phyloP scores from a whole-genome alignment of 129 eudicot species.

The Helianthus annuus region DNA sequence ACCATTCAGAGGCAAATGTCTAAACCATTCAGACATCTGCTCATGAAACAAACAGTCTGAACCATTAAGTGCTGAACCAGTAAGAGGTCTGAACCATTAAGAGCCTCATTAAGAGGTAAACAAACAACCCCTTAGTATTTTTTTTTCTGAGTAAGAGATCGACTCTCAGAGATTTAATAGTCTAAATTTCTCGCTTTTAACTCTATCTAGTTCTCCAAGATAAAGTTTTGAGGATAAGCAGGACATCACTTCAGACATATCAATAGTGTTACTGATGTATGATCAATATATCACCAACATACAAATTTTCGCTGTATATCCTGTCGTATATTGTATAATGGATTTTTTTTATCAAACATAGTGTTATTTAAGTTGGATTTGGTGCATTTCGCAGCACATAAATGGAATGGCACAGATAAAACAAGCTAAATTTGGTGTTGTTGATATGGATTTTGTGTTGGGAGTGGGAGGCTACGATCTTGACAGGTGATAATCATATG shows the following conservation, averaged over 20 bases:
- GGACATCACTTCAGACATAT: neutral
- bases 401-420: constrained; percentile 89
- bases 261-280: neutral
- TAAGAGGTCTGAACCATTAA: too few species aligned
- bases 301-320: neutral
- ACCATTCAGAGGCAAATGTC: too few species aligned
- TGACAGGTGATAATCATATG: constrained; percentile 63
- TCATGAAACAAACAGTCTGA: too few species aligned
- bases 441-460: constrained; percentile 90
- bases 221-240: neutral
- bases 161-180: neutral
- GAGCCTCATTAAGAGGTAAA: too few species aligned
- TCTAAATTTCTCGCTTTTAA: neutral
- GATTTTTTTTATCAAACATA: neutral
- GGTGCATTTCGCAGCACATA: constrained; percentile 60
- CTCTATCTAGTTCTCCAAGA: neutral
- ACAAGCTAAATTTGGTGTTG: constrained; percentile 69
- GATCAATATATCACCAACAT: neutral
- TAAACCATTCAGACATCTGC: too few species aligned
- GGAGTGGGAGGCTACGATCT: constrained; percentile 99
- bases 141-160: neutral
- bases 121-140: too few species aligned
- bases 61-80: too few species aligned
- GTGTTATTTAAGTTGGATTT: constrained; percentile 17
- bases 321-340: neutral